Conservation (phyloP, 305 asterid genomes). For the Solanum chacoense region DNA sequence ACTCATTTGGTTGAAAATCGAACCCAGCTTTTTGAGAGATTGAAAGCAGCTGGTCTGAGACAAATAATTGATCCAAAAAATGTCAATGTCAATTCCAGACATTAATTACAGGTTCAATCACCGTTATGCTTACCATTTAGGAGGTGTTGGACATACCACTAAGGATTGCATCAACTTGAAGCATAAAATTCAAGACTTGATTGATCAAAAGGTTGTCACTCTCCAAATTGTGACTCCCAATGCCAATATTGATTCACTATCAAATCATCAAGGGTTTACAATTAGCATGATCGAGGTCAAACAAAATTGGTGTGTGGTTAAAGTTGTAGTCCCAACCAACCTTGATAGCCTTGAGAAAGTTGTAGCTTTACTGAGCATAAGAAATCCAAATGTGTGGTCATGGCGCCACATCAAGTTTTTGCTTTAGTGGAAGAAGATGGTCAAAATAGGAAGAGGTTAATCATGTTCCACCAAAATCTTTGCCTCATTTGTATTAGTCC, state of each 20-base stretch:
- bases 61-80: no score
- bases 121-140: not conserved
- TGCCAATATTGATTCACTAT: not conserved
- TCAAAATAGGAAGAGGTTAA: not conserved
- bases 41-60: not conserved
- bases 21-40: not conserved
- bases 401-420: not conserved
- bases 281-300: not conserved
- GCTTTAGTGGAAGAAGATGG: not conserved
- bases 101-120: not conserved
- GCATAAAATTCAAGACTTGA: not conserved
- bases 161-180: not conserved
- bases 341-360: not conserved
- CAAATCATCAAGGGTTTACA: not conserved
- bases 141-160: not conserved
- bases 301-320: not conserved
- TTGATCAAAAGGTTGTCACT: not conserved
- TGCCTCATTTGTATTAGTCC: not conserved
- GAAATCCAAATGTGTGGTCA: not conserved
- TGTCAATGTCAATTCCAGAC: not conserved
- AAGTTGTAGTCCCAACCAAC: not conserved
- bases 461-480: not conserved
- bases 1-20: not conserved
- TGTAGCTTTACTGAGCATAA: not conserved
- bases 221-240: not conserved